These are phyloP conservation scores for Phytophthora podocarpi DNA, from an alignment of 352 stramenopile species.

Conservation along the genomic window DNA sequence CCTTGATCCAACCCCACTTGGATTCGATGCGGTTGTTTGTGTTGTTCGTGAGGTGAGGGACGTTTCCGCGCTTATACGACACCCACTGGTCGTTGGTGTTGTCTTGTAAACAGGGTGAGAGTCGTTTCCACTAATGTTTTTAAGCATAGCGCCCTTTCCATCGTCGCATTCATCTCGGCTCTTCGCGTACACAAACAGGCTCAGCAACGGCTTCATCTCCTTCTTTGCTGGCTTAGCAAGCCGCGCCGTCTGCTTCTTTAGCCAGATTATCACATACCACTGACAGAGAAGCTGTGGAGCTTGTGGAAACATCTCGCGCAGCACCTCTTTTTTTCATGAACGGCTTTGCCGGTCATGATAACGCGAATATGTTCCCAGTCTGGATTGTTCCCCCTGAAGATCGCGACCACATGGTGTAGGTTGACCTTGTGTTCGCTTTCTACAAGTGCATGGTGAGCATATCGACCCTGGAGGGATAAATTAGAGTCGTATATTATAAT, in stretches of 20 bases:
- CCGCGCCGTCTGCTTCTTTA: conserved; percentile 1
- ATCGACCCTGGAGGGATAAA: not conserved
- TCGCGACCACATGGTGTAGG: not conserved
- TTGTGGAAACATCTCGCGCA: too few species aligned
- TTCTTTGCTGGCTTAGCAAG: not conserved
- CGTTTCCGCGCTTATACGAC: too few species aligned
- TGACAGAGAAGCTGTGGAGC: conserved; percentile 9
- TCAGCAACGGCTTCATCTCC: not conserved
- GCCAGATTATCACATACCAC: conserved; percentile 16
- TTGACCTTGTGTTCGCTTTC: conserved; percentile 14
- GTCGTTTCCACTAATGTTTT: not conserved
- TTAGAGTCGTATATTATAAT: not conserved
- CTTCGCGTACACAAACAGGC: not conserved
- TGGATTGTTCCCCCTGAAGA: conserved; percentile 15
- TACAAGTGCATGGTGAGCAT: too few species aligned
- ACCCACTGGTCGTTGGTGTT: too few species aligned
- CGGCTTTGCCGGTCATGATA: too few species aligned
- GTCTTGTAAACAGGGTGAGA: too few species aligned
- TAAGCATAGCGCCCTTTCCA: not conserved
- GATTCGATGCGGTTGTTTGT: not conserved
- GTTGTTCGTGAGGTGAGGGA: too few species aligned
- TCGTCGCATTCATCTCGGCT: not conserved
- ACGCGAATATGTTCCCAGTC: not conserved
- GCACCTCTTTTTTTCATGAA: too few species aligned
- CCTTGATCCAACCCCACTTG: not conserved